Base-by-base conservation (phyloP, 148 eudicot species). In the Amaranthus cruentus region DNA sequence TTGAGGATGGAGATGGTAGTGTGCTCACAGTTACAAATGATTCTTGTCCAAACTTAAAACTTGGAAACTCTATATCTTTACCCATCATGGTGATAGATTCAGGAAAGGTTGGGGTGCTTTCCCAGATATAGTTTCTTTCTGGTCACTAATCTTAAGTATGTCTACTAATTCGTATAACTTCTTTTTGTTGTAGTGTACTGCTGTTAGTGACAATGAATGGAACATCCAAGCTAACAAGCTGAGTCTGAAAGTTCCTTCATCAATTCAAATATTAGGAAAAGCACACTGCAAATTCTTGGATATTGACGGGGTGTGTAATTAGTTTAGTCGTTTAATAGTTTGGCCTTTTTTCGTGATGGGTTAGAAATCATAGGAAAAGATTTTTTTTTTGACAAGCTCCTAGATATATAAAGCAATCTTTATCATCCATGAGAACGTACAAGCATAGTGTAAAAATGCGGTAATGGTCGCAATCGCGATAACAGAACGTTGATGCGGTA, bases 251-350 rank as follows among this genome's bases (percentile, higher is more conserved):
- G 9, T 73, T 60, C 87, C 97, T 67, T 81, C 89, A 11, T 47
- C 80, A 5, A 81, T 88, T 44, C 92, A 91, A 21, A 47, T 89
- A 73, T 71, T 88, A 67, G 81, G 81, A 69, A 70, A 49, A 57
- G 73, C 59, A 48, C 81, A 83, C 57, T 89, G 90, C 84, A 73
- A 73, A 73, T 82, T 78, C 49, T 77, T 91, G 72, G 86, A 69
- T 10, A 68, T 88, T 56, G 85, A 87, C 67, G 87, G 79, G 97
- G 97, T 91, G 43, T 70, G 92, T 85, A 53, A 57, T 4, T 73
- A 42, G 48, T 9, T 42, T 6, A 53, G 28, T 28, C 47, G 46
- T 44, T 66, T 63, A 43, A 55, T 43, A 15, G 14, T 46, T 38
- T 0, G 57, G 6, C 28, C 3, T 66, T 18, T 50, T n/a, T 12